Percentiles rank a stretch among this genome's conserved stretches.
phyloP scores from a whole-genome alignment of 176 grass and related monocot genomes.

The Microstegium vimineum region DNA sequence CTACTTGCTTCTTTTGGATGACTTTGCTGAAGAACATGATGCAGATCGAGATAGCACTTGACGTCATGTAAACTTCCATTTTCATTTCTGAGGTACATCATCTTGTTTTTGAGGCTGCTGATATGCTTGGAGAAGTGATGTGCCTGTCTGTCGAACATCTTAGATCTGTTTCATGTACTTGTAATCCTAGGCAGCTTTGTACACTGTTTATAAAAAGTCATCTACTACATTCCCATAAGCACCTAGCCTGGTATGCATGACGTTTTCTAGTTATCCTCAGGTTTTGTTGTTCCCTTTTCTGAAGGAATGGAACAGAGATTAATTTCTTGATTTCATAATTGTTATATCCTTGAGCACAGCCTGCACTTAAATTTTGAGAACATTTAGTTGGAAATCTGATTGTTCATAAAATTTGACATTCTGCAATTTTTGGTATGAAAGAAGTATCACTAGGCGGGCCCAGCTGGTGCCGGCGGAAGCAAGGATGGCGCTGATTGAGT shows the following conservation, averaged over 20 bases:
- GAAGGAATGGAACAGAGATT: not conserved
- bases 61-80: not conserved
- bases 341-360: not conserved
- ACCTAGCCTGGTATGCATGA: not conserved
- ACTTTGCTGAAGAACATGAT: constrained; percentile 3
- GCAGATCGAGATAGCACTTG: not conserved
- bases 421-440: not conserved
- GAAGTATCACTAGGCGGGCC: not conserved
- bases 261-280: not conserved
- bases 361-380: not conserved
- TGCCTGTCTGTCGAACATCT: not conserved
- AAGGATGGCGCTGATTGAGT: not conserved
- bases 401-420: not conserved
- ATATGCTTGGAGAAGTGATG: not conserved
- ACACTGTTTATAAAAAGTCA: not conserved
- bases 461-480: not conserved
- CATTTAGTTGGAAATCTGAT: not conserved
- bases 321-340: not conserved
- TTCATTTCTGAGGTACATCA: not conserved
- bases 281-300: not conserved
- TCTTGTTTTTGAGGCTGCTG: not conserved
- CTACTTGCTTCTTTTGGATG: not conserved
- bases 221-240: not conserved
- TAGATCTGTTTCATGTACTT: not conserved
- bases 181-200: not conserved